Evolutionary conservation across 2,329 filamentous ascomycete genomes (phyloP).

Genomic region (Aspergillus sp.): DNA sequence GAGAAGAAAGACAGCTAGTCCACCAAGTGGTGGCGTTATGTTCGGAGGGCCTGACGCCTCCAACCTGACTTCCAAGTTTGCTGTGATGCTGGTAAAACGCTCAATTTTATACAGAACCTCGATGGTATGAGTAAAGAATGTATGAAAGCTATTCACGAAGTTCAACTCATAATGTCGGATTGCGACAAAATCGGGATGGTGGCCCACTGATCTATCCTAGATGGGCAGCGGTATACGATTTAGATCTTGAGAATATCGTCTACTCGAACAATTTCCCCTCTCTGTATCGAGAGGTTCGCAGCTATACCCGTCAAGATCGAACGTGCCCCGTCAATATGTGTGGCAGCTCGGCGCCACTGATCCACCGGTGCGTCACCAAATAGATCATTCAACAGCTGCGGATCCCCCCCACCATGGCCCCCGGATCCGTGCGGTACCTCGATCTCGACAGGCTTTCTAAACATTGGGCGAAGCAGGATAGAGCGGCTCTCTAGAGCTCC

Average conservation of each 20-base stretch:
- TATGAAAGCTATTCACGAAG: no score
- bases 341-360: slow-evolving; percentile 56
- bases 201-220: no score
- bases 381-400: slow-evolving; percentile 56
- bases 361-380: slow-evolving; percentile 52
- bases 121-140: no score
- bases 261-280: slow-evolving; percentile 57
- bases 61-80: no score
- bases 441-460: slow-evolving; percentile 58
- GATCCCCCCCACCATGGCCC: slow-evolving; percentile 62
- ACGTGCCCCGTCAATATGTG: slow-evolving; percentile 58
- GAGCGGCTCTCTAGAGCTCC: slow-evolving; percentile 25
- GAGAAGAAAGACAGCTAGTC: no score
- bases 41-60: no score
- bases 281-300: slow-evolving; percentile 58
- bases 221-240: background rate
- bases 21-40: no score
- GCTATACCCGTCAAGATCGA: slow-evolving; percentile 62
- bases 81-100: no score
- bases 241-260: slow-evolving; percentile 42
- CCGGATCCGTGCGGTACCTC: slow-evolving; percentile 53
- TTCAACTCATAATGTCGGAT: no score
- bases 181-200: no score
- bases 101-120: no score
- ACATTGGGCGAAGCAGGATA: slow-evolving; percentile 51